Evolutionary conservation across 177 flowering plant species (phyloP).

Genomic region (Vitis hybrid): DNA sequence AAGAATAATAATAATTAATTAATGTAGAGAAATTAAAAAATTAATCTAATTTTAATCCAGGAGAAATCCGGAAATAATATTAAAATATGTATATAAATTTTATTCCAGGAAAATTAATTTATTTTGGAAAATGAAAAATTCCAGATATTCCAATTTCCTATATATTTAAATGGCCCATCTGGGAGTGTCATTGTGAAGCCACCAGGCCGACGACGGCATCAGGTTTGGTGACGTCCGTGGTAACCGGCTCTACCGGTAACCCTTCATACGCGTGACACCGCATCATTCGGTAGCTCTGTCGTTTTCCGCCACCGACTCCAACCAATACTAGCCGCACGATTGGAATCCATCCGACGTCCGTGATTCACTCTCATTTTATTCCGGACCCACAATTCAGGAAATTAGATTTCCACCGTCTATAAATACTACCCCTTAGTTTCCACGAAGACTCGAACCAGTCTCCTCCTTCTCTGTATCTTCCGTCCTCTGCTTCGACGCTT

Average conservation of each 20-base stretch:
- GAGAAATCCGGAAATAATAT: too few species aligned
- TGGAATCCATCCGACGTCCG: not conserved
- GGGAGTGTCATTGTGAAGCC: too few species aligned
- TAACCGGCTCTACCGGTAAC: not conserved
- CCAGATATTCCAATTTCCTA: not conserved
- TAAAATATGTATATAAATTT: too few species aligned
- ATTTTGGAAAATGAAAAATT: too few species aligned
- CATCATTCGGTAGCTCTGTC: not conserved
- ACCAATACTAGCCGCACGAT: not conserved
- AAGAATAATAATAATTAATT: too few species aligned
- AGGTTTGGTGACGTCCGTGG: not conserved
- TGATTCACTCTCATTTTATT: not conserved
- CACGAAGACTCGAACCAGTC: too few species aligned
- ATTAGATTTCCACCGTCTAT: not conserved
- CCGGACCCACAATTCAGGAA: not conserved
- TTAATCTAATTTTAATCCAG: too few species aligned
- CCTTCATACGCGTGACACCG: not conserved
- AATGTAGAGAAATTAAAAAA: not conserved
- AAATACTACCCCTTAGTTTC: not conserved
- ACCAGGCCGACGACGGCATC: too few species aligned
- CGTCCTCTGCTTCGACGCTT: too few species aligned
- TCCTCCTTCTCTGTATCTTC: too few species aligned
- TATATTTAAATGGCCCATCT: too few species aligned
- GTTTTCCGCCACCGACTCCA: constrained; percentile 2
- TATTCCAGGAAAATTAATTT: not conserved